Evolutionary conservation across 352 stramenopile genomes (phyloP).

Genomic region (Elongisporangium undulatum): DNA sequence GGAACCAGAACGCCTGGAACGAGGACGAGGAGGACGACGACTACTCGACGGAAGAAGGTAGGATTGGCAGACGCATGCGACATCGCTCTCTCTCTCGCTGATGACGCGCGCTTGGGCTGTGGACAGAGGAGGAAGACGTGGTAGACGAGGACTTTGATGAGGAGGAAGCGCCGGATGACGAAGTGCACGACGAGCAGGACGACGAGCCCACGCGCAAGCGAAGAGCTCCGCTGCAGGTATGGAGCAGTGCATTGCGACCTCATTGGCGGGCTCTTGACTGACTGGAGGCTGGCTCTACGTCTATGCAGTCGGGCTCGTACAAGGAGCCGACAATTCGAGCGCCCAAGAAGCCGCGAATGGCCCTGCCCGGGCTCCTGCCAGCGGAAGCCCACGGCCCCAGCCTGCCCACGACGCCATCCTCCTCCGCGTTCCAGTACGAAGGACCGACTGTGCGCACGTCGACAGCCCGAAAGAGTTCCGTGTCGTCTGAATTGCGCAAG

Average conservation of each 20-base stretch:
- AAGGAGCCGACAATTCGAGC: constrained; percentile 1
- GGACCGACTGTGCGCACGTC: constrained; percentile 47
- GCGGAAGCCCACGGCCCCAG: background rate
- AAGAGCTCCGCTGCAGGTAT: constrained; percentile 6
- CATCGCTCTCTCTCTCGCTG: background rate
- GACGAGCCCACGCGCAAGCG: constrained; percentile 20
- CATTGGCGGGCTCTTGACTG: background rate
- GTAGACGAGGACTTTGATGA: constrained; percentile 89
- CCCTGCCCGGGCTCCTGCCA: background rate
- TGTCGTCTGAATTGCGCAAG: constrained; percentile 51
- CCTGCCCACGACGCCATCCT: constrained; percentile 4
- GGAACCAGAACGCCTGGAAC: constrained; percentile 80
- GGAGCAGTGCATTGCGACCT: background rate
- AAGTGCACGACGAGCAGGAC: constrained; percentile 68
- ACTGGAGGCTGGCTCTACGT: background rate
- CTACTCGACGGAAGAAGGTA: constrained; percentile 87
- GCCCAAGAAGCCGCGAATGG: constrained; percentile 12
- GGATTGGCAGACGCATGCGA: background rate
- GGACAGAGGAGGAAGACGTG: constrained; percentile 82
- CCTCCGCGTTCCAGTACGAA: constrained; percentile 19
- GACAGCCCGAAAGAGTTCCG: constrained; percentile 54
- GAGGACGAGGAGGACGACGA: constrained; percentile 83
- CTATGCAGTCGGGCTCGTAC: background rate
- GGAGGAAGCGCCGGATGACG: constrained; percentile 73
- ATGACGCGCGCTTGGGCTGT: constrained; percentile 1